Evolutionary conservation across 805 yeast genomes (phyloP).

Genomic region (Zygotorulaspora danielsina): DNA sequence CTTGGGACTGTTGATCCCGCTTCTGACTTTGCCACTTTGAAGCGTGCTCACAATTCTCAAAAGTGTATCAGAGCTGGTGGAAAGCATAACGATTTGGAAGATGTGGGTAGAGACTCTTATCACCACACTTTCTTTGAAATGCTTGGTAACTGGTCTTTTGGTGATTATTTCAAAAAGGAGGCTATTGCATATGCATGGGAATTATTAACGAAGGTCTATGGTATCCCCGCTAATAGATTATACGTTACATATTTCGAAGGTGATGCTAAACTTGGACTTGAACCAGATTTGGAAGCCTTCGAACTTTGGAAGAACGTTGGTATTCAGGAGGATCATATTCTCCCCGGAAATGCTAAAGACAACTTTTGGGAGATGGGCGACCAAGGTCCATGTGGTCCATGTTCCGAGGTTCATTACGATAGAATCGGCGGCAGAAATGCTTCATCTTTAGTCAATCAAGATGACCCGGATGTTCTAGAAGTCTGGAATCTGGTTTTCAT

Average conservation of each 20-base stretch:
- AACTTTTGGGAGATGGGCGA: slow-evolving; percentile 99
- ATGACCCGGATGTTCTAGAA: slow-evolving; percentile 96
- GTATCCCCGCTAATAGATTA: slow-evolving; percentile 70
- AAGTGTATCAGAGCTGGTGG: slow-evolving; percentile 99
- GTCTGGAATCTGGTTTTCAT: slow-evolving; percentile 98
- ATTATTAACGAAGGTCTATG: slow-evolving; percentile 77
- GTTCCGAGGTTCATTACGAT: slow-evolving; percentile 96
- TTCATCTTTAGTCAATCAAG: slow-evolving; percentile 81
- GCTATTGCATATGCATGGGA: slow-evolving; percentile 91
- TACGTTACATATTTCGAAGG: slow-evolving; percentile 98
- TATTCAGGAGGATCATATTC: slow-evolving; percentile 83
- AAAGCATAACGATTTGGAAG: slow-evolving; percentile 96
- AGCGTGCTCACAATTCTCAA: slow-evolving; percentile 91
- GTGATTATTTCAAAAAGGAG: slow-evolving; percentile 95
- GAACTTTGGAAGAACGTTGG: slow-evolving; percentile 83
- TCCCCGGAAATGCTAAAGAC: slow-evolving; percentile 86
- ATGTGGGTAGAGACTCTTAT: slow-evolving; percentile 95
- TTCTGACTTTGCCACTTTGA: slow-evolving; percentile 75
- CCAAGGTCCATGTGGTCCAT: slow-evolving; percentile 99
- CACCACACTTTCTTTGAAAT: slow-evolving; percentile 99
- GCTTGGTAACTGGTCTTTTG: slow-evolving; percentile 99
- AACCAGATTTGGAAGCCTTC: slow-evolving; percentile 92
- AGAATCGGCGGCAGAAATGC: slow-evolving; percentile 99
- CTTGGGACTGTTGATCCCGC: slow-evolving; percentile 96
- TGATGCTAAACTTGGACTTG: slow-evolving; percentile 73